Conservation (phyloP, 768 basidiomycete species). For the Multifurca ochricompacta region DNA sequence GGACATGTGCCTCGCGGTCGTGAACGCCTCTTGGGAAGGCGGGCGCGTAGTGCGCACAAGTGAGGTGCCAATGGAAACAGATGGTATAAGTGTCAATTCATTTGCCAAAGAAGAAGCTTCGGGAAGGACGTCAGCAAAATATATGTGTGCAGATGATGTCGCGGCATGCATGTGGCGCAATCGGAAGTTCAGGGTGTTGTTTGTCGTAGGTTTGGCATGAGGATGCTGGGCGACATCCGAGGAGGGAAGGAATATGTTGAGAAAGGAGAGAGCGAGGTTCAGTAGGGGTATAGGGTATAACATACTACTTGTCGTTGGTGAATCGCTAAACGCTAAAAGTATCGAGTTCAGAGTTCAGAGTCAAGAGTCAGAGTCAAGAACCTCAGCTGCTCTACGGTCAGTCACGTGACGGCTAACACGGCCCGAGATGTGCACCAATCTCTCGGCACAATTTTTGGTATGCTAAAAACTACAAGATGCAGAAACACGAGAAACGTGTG, state of each 20-base stretch:
- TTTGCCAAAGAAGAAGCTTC: slow-evolving; percentile 22
- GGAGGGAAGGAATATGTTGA: slow-evolving; percentile 3
- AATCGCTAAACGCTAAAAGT: background rate
- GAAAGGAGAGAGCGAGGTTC: slow-evolving; percentile 9
- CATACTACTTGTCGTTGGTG: background rate
- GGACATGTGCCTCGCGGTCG: slow-evolving; percentile 5
- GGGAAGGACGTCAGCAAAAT: slow-evolving; percentile 48
- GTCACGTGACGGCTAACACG: too few relatives aligned
- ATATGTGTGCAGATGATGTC: slow-evolving; percentile 43
- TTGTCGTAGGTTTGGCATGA: background rate
- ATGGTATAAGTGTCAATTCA: slow-evolving; percentile 24
- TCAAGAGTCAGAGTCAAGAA: too few relatives aligned
- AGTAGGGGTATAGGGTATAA: slow-evolving; percentile 9
- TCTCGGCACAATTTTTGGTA: too few relatives aligned
- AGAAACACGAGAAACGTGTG: too few relatives aligned
- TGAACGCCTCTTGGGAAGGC: background rate
- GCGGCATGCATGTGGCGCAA: slow-evolving; percentile 60
- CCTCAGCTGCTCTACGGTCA: too few relatives aligned
- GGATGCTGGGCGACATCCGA: background rate
- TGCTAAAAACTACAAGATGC: too few relatives aligned
- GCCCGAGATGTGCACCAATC: too few relatives aligned
- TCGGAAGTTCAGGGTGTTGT: slow-evolving; percentile 40
- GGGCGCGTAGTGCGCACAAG: slow-evolving; percentile 7
- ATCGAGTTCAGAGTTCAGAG: too few relatives aligned
- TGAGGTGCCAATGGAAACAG: slow-evolving; percentile 15